These are phyloP conservation scores for Stentor coeruleus DNA, from an alignment of 73 alveolate genomes.

Conservation along the genomic window DNA sequence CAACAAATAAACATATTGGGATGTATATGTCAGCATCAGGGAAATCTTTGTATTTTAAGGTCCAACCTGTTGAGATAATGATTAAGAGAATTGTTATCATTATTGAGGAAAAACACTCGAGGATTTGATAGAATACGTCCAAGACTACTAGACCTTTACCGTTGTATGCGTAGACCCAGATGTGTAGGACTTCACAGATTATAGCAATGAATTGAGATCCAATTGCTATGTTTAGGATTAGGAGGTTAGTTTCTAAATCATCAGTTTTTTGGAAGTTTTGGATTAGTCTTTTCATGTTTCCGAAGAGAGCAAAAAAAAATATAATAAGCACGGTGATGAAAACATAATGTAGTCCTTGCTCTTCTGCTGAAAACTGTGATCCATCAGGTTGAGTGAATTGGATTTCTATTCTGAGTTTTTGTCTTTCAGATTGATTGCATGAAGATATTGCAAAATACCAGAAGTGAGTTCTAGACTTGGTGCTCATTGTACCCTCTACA, in stretches of 20 bases:
- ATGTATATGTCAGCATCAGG: slow-evolving; percentile 13
- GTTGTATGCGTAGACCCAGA: neutral
- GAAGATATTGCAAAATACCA: slow-evolving; percentile 21
- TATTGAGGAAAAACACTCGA: neutral
- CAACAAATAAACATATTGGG: neutral
- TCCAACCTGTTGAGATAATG: slow-evolving; percentile 25
- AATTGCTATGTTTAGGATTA: neutral
- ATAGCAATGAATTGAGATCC: neutral
- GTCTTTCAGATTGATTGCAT: neutral
- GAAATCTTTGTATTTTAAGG: neutral
- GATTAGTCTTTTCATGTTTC: neutral
- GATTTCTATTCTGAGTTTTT: neutral
- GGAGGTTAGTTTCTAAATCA: neutral
- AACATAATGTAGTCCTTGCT: slow-evolving; percentile 8
- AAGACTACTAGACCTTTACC: slow-evolving; percentile 3
- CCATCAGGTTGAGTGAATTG: neutral
- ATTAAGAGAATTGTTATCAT: neutral
- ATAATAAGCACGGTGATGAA: neutral
- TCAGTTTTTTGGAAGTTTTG: slow-evolving; percentile 18
- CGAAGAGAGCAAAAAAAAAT: neutral
- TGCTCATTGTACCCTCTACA: neutral
- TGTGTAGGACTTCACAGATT: neutral
- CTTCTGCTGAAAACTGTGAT: slow-evolving; percentile 21
- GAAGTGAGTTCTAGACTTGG: neutral
- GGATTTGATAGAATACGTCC: neutral